Evolutionary conservation across 352 stramenopile species (phyloP).

Genomic region (Phytophthora pluvialis): DNA sequence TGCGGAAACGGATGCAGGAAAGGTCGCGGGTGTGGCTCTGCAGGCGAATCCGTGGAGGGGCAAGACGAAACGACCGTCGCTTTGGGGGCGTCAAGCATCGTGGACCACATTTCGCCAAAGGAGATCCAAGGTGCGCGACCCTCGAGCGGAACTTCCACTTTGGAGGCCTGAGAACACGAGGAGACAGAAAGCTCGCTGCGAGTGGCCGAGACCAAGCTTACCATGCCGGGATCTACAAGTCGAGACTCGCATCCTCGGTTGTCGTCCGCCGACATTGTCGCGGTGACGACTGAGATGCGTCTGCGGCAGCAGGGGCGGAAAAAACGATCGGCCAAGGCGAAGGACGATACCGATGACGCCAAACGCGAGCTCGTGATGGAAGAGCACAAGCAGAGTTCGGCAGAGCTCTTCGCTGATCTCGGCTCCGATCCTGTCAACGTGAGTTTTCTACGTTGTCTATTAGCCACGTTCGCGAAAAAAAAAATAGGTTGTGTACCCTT

Average conservation of each 20-base stretch:
- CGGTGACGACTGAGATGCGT: constrained; percentile 80
- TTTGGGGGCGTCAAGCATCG: constrained; percentile 10
- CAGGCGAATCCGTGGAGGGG: not conserved
- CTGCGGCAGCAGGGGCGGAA: constrained; percentile 63
- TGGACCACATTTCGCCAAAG: not conserved
- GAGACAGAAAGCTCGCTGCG: constrained; percentile 8
- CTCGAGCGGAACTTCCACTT: constrained; percentile 33
- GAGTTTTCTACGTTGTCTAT: constrained; percentile 12
- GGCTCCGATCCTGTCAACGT: constrained; percentile 60
- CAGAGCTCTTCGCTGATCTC: constrained; percentile 72
- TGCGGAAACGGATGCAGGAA: constrained; percentile 16
- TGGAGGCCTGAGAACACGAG: constrained; percentile 15
- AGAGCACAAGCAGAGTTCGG: constrained; percentile 76
- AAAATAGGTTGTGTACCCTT: not conserved
- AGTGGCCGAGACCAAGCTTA: constrained; percentile 16
- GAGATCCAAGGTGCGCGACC: constrained; percentile 26
- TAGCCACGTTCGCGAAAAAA: too few relatives aligned
- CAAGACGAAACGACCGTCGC: constrained; percentile 34
- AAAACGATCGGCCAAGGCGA: constrained; percentile 59
- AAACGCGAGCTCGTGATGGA: constrained; percentile 86
- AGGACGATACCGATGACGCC: constrained; percentile 66
- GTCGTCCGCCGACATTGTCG: constrained; percentile 86
- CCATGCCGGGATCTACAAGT: constrained; percentile 33
- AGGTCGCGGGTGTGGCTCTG: constrained; percentile 4
- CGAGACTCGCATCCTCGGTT: constrained; percentile 54